These are phyloP conservation scores for Leptomonas pyrrhocoris DNA, from an alignment of 208 protist species.

Conservation along the genomic window DNA sequence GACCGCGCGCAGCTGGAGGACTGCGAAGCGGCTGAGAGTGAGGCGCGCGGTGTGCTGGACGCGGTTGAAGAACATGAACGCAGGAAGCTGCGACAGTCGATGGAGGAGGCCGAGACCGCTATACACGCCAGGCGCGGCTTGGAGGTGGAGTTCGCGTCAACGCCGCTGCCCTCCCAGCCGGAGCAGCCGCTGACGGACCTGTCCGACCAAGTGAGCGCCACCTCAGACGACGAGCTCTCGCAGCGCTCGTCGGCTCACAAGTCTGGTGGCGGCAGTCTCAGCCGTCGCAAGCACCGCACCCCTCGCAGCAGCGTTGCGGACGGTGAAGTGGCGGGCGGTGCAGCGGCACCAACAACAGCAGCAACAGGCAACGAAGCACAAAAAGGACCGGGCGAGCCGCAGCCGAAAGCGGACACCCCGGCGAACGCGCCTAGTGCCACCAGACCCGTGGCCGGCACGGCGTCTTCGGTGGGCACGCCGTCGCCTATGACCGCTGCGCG, in stretches of 20 bases:
- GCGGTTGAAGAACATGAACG: slow-evolving; percentile 42
- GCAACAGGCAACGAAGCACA: neutral
- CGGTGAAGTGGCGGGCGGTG: neutral
- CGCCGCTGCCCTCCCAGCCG: slow-evolving; percentile 33
- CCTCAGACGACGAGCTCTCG: slow-evolving; percentile 70
- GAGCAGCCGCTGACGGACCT: slow-evolving; percentile 6
- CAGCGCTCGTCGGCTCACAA: slow-evolving; percentile 25
- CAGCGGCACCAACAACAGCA: slow-evolving; percentile 5
- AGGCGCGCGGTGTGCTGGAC: slow-evolving; percentile 51
- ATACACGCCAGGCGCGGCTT: slow-evolving; percentile 41
- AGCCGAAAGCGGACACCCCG: neutral
- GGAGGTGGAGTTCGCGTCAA: slow-evolving; percentile 52
- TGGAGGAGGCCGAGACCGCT: slow-evolving; percentile 46
- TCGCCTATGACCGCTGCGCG: slow-evolving; percentile 27
- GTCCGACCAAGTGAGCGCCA: slow-evolving; percentile 62
- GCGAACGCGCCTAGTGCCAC: neutral
- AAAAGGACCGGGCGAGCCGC: neutral
- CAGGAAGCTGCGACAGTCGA: slow-evolving; percentile 33
- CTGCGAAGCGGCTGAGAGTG: slow-evolving; percentile 30
- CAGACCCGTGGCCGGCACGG: neutral
- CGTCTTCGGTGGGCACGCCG: slow-evolving; percentile 13
- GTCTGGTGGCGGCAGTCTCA: slow-evolving; percentile 5
- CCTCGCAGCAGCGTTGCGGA: slow-evolving; percentile 6
- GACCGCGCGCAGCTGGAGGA: slow-evolving; percentile 21
- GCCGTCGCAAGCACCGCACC: slow-evolving; percentile 20